A percentile compares a stretch with the other conserved stretches of the same genome.
Evolutionary conservation across 2,329 filamentous ascomycete species (phyloP).

Genomic region (Ophiocordyceps camponoti-leonardi): DNA sequence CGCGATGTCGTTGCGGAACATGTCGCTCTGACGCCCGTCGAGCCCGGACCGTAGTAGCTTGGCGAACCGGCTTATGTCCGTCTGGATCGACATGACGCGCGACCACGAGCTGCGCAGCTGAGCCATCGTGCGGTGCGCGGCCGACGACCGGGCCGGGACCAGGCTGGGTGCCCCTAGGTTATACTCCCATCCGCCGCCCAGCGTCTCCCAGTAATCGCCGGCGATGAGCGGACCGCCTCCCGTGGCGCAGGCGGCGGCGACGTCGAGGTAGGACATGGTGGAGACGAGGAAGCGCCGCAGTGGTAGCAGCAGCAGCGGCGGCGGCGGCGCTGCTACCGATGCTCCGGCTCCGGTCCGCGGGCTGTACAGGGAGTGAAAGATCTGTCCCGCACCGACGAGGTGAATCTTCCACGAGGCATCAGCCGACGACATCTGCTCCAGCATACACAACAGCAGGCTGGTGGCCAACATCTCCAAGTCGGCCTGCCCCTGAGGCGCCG

Average conservation of each 20-base stretch:
- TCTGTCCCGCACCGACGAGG: conserved; percentile 19
- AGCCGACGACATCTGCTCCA: conserved; percentile 4
- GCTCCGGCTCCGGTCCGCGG: not conserved
- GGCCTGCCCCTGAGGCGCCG: conserved; percentile 11
- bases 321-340: no score
- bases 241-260: conserved; percentile 19
- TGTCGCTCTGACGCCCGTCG: conserved; percentile 1
- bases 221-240: conserved; percentile 17
- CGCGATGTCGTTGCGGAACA: conserved; percentile 2
- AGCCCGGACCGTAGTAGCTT: conserved; percentile 1
- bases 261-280: conserved; percentile 19
- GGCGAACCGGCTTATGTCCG: conserved; percentile 4
- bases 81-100: conserved; percentile 6
- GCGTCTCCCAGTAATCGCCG: conserved; percentile 19
- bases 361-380: conserved; percentile 10
- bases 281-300: conserved; percentile 16
- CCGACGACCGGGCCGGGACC: not conserved
- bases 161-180: conserved; percentile 7
- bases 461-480: conserved; percentile 8
- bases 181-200: conserved; percentile 19
- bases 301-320: conserved; percentile 1
- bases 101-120: conserved; percentile 6
- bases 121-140: conserved; percentile 2
- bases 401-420: conserved; percentile 19
- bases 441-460: conserved; percentile 6